Evolutionary conservation across 139 green algal genomes (phyloP), one percentile per base, ranked within the genome.

Genomic region (Coelastrella sp.): DNA sequence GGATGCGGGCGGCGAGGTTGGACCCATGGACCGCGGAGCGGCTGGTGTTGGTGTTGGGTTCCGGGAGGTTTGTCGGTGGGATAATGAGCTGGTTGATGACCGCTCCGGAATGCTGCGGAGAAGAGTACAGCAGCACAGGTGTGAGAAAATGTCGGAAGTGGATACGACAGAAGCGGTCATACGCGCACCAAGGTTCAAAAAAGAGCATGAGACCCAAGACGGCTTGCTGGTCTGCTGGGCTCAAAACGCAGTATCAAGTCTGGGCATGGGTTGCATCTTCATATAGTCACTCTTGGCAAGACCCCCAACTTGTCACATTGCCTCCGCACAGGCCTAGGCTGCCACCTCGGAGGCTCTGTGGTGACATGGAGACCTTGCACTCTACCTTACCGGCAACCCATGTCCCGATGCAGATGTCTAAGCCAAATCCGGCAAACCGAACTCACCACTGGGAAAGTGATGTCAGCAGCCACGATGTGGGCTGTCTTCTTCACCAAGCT

Each of bases 381-480:
- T 78, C 14, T 78, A 32, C 73, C 17, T 47, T 22, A 32, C 14
- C 11, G 73, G 16, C n/a, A 22, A 60, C 22, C 22, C 23, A 81
- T 58, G 22, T 22, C 22, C 68, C 13, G 68, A 58, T 14, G 32
- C 73, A 80, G 22, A 14, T 59, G 22, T 10, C 8, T 19, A 14
- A 61, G 22, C 11, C 8, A 14, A 58, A 20, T 19, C 13, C 14
- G 23, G 75, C 75, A n/a, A 81, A 7, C 8, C 7, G 22, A 60
- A 59, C 75, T 85, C 22, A 85, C 79, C 58, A 85, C 58, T 57
- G 79, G 79, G 57, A 73, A 73, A n/a, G 79, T 85, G 6, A 85
- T 19, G 57, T 85, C 79, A 85, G 79, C 79, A 16, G 17, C 54
- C 4, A 73, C 79, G 19, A 85, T 85, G 5, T 85, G n/a, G 4